Conservation (phyloP, 2,329 filamentous ascomycete genomes). For the Exophiala xenobiotica region DNA sequence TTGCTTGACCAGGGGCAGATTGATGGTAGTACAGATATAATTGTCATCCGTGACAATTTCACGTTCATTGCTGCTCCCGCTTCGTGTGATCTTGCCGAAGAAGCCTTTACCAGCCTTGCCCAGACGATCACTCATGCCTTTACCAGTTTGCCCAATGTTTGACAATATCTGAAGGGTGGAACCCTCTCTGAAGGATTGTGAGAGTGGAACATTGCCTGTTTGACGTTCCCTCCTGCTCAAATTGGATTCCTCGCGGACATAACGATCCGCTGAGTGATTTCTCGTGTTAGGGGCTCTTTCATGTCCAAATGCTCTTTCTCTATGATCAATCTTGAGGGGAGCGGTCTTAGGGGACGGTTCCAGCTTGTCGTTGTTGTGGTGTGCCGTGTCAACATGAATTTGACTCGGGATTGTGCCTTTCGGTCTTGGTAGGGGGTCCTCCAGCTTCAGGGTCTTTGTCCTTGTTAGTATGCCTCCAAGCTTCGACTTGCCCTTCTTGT, state of each 20-base stretch:
- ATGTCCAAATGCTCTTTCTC: constrained; percentile 67
- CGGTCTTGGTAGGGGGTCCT: constrained; percentile 34
- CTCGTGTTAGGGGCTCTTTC: constrained; percentile 65
- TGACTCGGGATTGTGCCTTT: constrained; percentile 17
- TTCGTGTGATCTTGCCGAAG: constrained; percentile 74
- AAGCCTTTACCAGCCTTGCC: constrained; percentile 76
- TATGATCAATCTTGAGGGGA: constrained; percentile 51
- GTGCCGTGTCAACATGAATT: constrained; percentile 27
- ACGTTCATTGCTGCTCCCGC: constrained; percentile 67
- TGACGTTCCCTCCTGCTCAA: constrained; percentile 18
- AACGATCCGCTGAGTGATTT: constrained; percentile 72
- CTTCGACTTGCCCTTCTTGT: constrained; percentile 46
- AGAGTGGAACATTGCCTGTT: constrained; percentile 19
- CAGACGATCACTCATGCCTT: constrained; percentile 68
- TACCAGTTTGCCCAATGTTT: constrained; percentile 70
- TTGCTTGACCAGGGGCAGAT: constrained; percentile 81
- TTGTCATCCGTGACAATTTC: constrained; percentile 73
- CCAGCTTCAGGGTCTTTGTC: constrained; percentile 45
- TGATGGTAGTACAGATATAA: constrained; percentile 82
- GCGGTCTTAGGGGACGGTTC: constrained; percentile 55
- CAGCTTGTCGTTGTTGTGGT: constrained; percentile 33
- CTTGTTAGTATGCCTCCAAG: constrained; percentile 47
- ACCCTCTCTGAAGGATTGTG: constrained; percentile 59
- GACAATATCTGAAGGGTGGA: constrained; percentile 66
- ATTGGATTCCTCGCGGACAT: constrained; percentile 31